Evolutionary conservation across 2,329 filamentous ascomycete genomes (phyloP).

Genomic region (Fusarium sp.): DNA sequence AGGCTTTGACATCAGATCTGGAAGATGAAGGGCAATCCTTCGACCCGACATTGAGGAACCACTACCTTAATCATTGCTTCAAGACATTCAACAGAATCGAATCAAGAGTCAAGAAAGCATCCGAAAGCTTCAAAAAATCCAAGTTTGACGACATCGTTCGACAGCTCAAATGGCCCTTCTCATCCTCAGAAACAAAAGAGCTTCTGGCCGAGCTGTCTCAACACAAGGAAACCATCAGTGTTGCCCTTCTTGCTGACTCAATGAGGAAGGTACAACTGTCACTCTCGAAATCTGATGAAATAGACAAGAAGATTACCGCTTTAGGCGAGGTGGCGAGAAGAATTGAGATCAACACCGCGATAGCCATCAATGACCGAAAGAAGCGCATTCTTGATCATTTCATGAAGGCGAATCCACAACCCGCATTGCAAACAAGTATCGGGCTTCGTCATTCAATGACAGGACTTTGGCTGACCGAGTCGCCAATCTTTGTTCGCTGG

Average conservation of each 20-base stretch:
- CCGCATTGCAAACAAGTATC: not conserved
- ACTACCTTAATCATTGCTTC: not conserved
- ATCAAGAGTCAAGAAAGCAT: not conserved
- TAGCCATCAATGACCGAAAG: not conserved
- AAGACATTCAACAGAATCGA: not conserved
- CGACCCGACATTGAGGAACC: not conserved
- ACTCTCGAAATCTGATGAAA: not conserved
- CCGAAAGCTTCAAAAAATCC: not conserved
- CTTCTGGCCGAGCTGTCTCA: slow-evolving; percentile 16
- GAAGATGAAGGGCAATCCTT: not conserved
- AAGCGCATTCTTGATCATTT: not conserved
- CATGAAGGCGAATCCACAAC: not conserved
- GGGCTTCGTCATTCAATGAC: slow-evolving; percentile 11
- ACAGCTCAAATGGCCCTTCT: slow-evolving; percentile 31
- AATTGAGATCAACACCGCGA: slow-evolving; percentile 16
- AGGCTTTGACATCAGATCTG: not conserved
- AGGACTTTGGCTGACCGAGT: slow-evolving; percentile 8
- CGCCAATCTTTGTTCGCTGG: not conserved
- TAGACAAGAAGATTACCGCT: not conserved
- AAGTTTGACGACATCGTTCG: not conserved
- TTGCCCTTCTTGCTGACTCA: slow-evolving; percentile 6
- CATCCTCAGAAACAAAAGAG: not conserved
- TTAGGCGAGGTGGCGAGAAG: not conserved
- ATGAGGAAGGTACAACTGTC: slow-evolving; percentile 6
- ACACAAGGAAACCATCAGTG: slow-evolving; percentile 14